Conservation (phyloP, 805 yeast genomes). For the Candida chilensis region DNA sequence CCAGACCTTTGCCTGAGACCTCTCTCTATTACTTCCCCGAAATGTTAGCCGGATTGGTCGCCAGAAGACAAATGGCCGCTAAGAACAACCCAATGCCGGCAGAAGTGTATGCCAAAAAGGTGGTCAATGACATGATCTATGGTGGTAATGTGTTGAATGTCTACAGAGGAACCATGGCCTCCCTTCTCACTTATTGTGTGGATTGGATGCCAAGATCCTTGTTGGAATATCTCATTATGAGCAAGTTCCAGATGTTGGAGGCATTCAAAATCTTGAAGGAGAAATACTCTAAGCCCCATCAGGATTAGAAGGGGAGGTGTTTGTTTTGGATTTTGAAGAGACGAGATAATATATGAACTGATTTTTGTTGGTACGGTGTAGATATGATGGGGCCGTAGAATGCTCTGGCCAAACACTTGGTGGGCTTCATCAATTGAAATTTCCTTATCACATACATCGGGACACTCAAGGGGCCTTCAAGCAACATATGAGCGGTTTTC, state of each 20-base stretch:
- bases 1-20: slow-evolving; percentile 43
- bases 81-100: slow-evolving; percentile 52
- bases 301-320: slow-evolving; percentile 25
- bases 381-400: too few relatives aligned
- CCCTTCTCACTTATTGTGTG: slow-evolving; percentile 20
- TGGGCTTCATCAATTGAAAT: too few relatives aligned
- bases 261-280: slow-evolving; percentile 14
- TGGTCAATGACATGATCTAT: slow-evolving; percentile 39
- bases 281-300: slow-evolving; percentile 12
- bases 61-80: slow-evolving; percentile 50
- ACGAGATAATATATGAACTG: slow-evolving; percentile 10
- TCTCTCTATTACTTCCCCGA: slow-evolving; percentile 47
- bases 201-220: slow-evolving; percentile 36
- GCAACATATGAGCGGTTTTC: too few relatives aligned
- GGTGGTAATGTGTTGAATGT: slow-evolving; percentile 35
- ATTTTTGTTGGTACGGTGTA: not conserved
- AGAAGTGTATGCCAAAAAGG: slow-evolving; percentile 44
- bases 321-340: slow-evolving; percentile 13
- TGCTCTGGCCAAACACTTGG: too few relatives aligned
- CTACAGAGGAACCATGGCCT: slow-evolving; percentile 46
- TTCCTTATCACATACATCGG: too few relatives aligned
- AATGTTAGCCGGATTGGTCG: slow-evolving; percentile 35
- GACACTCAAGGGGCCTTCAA: too few relatives aligned
- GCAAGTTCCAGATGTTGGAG: slow-evolving; percentile 18
- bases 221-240: slow-evolving; percentile 26